Conservation (phyloP, 2,329 filamentous ascomycete species). For the Fusarium vanettenii region DNA sequence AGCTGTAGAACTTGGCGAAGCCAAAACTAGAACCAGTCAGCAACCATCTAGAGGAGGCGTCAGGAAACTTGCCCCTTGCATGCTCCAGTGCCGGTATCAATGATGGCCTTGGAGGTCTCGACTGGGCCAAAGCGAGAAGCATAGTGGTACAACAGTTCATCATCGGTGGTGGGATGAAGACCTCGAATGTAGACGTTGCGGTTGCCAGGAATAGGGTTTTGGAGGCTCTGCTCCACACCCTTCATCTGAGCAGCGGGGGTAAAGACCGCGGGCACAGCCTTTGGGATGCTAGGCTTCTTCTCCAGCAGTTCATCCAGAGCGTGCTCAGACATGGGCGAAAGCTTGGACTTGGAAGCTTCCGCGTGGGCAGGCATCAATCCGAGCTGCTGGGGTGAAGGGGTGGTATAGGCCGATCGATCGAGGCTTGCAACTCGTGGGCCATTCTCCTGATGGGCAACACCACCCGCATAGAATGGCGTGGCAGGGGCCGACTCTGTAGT, state of each 20-base stretch:
- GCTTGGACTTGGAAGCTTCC: conserved; percentile 56
- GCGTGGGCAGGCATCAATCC: conserved; percentile 55
- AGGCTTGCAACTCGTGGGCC: conserved; percentile 68
- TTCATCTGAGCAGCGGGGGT: conserved; percentile 87
- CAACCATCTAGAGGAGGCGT: background rate
- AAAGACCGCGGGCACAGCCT: conserved; percentile 89
- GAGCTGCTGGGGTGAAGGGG: conserved; percentile 73
- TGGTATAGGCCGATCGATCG: conserved; percentile 74
- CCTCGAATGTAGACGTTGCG: conserved; percentile 99
- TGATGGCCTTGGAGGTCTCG: conserved; percentile 98
- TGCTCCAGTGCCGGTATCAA: conserved; percentile 90
- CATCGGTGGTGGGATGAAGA: conserved; percentile 93
- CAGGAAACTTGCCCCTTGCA: conserved; percentile 85
- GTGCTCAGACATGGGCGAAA: conserved; percentile 56
- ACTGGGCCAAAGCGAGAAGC: conserved; percentile 91
- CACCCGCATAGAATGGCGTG: conserved; percentile 72
- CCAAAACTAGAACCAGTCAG: conserved; percentile 76
- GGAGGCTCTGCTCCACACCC: conserved; percentile 91
- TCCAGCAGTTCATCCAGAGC: conserved; percentile 74
- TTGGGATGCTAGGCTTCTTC: conserved; percentile 85
- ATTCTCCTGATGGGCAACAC: conserved; percentile 68
- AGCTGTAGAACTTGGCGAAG: conserved; percentile 94
- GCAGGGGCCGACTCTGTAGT: conserved; percentile 75
- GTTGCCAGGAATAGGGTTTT: conserved; percentile 91
- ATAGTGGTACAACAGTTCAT: conserved; percentile 86